A percentile compares a stretch with the other conserved stretches of the same genome.
phyloP scores from a whole-genome alignment of 148 eudicot species.

The Chenopodium quinoa region DNA sequence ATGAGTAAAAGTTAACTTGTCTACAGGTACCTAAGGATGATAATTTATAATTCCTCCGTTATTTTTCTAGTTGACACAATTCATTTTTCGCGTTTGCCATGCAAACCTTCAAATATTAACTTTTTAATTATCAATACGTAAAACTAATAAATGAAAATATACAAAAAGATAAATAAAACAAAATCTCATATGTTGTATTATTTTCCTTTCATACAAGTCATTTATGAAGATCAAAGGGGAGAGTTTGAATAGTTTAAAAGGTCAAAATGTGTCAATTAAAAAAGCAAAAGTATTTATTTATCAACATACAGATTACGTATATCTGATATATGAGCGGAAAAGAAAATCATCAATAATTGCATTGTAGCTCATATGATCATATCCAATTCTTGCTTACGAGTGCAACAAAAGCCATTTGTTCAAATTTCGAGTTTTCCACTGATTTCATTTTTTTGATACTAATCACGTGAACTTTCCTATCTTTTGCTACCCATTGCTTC shows the following conservation, averaged over 20 bases:
- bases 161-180: too few relatives aligned
- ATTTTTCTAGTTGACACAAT: too few relatives aligned
- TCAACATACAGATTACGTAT: not conserved
- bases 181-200: too few relatives aligned
- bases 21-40: slow-evolving; percentile 7
- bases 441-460: not conserved
- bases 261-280: too few relatives aligned
- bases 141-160: too few relatives aligned
- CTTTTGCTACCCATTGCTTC: not conserved
- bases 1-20: not conserved
- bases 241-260: too few relatives aligned
- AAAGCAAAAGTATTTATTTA: not conserved
- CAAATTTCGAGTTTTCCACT: not conserved
- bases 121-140: too few relatives aligned
- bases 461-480: not conserved
- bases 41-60: not conserved
- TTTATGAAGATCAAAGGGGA: too few relatives aligned
- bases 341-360: not conserved
- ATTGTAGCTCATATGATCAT: not conserved
- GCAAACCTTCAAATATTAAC: too few relatives aligned
- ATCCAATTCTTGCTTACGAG: not conserved
- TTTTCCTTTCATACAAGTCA: too few relatives aligned
- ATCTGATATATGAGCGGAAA: not conserved
- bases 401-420: not conserved
- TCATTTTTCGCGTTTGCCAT: too few relatives aligned